A percentile compares a stretch with the other conserved stretches of the same genome.
Evolutionary conservation across 2,329 filamentous ascomycete genomes (phyloP).

Genomic region (Alternaria sp.): DNA sequence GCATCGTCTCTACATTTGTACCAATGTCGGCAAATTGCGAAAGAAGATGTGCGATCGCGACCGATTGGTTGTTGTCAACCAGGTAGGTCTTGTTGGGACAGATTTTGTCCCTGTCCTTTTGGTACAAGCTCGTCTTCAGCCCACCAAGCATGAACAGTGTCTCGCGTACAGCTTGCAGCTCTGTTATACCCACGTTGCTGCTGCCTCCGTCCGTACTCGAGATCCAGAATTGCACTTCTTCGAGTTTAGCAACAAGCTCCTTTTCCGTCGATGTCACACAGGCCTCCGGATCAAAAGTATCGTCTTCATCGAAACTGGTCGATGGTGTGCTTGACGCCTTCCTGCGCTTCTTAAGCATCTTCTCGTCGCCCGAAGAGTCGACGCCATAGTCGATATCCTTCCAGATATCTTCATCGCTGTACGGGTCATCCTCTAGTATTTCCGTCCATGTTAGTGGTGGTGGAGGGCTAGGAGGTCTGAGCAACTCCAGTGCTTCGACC

Average conservation of each 20-base stretch:
- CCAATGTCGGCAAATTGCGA: constrained; percentile 60
- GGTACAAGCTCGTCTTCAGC: constrained; percentile 76
- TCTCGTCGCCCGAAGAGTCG: constrained; percentile 71
- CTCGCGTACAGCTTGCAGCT: constrained; percentile 78
- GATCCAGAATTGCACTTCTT: constrained; percentile 60
- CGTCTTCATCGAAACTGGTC: constrained; percentile 52
- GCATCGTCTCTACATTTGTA: constrained; percentile 57
- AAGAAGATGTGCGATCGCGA: constrained; percentile 51
- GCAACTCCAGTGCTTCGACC: constrained; percentile 67
- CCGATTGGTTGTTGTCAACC: constrained; percentile 50
- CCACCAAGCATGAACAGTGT: constrained; percentile 86
- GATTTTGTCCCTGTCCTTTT: constrained; percentile 43
- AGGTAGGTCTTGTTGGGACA: constrained; percentile 51
- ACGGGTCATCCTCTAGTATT: constrained; percentile 77
- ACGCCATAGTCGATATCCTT: constrained; percentile 70
- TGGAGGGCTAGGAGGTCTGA: constrained; percentile 59
- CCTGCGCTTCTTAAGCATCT: constrained; percentile 42
- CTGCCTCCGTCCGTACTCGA: constrained; percentile 17
- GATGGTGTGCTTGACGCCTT: constrained; percentile 39
- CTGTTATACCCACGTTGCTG: constrained; percentile 62
- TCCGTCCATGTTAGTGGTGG: constrained; percentile 77
- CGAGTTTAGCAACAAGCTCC: constrained; percentile 50
- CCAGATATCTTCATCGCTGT: constrained; percentile 76
- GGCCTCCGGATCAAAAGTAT: constrained; percentile 46
- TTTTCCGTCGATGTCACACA: constrained; percentile 44